Conservation (phyloP, 441 rosid species). For the Raphanus hybrid region DNA sequence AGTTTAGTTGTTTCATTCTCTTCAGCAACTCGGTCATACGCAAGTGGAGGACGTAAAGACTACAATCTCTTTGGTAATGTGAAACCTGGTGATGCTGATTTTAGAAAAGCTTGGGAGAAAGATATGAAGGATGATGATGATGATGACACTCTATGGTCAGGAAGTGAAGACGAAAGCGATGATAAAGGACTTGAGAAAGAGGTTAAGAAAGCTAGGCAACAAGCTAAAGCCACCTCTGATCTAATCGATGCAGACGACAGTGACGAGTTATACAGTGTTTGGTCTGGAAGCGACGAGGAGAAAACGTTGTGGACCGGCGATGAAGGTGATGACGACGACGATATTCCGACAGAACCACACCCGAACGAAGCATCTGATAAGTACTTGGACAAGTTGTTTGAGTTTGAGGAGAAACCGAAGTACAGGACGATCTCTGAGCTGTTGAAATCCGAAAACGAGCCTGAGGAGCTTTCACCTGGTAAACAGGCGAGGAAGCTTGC, state of each 20-base stretch:
- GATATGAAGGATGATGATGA: slow-evolving; percentile 46
- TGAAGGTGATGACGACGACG: slow-evolving; percentile 81
- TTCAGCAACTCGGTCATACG: slow-evolving; percentile 61
- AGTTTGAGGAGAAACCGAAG: slow-evolving; percentile 90
- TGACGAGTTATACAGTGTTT: slow-evolving; percentile 78
- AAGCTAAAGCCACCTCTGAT: slow-evolving; percentile 71
- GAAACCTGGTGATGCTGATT: slow-evolving; percentile 63
- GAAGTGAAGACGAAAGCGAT: slow-evolving; percentile 74
- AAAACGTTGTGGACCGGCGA: slow-evolving; percentile 94
- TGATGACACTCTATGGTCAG: slow-evolving; percentile 73
- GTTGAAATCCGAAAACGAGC: slow-evolving; percentile 76
- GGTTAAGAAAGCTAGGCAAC: slow-evolving; percentile 66
- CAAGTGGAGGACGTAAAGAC: slow-evolving; percentile 53
- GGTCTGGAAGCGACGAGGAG: slow-evolving; percentile 94
- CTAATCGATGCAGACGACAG: slow-evolving; percentile 83
- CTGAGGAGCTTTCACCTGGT: slow-evolving; percentile 87
- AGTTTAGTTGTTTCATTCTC: slow-evolving; percentile 18
- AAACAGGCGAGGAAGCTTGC: slow-evolving; percentile 92
- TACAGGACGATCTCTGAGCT: slow-evolving; percentile 80
- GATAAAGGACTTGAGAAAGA: slow-evolving; percentile 50
- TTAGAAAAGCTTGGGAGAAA: slow-evolving; percentile 72
- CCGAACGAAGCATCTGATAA: slow-evolving; percentile 82
- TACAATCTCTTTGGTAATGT: slow-evolving; percentile 74
- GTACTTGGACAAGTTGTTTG: slow-evolving; percentile 79
- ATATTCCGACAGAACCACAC: slow-evolving; percentile 80